Base-by-base conservation (phyloP, 495 filamentous ascomycete genomes). In the Amphirosellinia nigrospora region DNA sequence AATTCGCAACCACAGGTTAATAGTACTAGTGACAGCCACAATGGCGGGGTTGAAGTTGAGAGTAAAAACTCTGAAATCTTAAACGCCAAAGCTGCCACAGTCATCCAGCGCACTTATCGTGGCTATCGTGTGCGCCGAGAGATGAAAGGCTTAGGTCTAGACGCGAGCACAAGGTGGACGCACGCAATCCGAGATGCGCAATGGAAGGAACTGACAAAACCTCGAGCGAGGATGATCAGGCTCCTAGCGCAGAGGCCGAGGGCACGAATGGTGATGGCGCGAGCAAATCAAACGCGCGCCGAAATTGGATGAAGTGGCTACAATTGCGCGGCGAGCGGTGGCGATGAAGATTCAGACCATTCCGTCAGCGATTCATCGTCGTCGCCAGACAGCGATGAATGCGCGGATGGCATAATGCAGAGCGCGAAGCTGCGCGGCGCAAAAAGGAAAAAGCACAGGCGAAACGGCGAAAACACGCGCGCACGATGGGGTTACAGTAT, bases 401-500 rank as follows among this genome's bases (percentile, higher is more conserved):
- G 77, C 78, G 38, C 78, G 81, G 21, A 72, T 82, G 64, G 71
- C n/a, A 70, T 26, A 64, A 73, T 38, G 80, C 78, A 64, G 78
- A 80, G 41, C 77, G 79, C 59, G 78, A 82, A 66, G 71, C 70
- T 32, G 76, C 72, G 21, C 72, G 74, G 66, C 79, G 77, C 61
- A 83, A 79, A 66, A 79, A 75, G 72, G 81, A 84, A 43, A 79
- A 84, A 41, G 82, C 82, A 32, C 84, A 82, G 70, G 75, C 74
- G 11, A 79, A 82, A 52, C 82, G 83, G 63, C 82, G 81, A 61
- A 83, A 89, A 69, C 85, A 83, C 2, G 88, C 93, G 0, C 92
- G 90, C 77, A 89, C 87, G 72, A 95, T 98, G 93, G 94, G 93
- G 61, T 78, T 97, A 39, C 90, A 91, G 70, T 98, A 97, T 76